phyloP scores from a whole-genome alignment of 371 early-diverging fungal genomes.

The Polyrhizophydium stewartii region DNA sequence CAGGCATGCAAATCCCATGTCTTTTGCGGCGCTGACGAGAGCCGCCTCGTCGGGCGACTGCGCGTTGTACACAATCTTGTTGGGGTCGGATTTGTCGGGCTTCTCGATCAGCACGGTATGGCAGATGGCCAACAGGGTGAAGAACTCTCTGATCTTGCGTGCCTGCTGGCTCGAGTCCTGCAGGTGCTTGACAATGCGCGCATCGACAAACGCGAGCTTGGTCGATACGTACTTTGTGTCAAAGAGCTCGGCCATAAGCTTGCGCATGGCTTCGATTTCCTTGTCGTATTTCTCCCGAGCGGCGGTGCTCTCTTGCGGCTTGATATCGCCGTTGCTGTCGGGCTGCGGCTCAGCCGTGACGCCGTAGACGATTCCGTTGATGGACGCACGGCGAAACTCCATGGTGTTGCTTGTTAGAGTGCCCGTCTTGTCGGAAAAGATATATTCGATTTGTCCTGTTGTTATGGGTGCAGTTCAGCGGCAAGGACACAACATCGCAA shows the following conservation, averaged over 20 bases:
- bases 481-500: too few relatives aligned
- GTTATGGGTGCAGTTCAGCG: too few relatives aligned
- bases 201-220: slow-evolving; percentile 79
- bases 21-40: slow-evolving; percentile 80
- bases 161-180: slow-evolving; percentile 26
- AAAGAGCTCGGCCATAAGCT: slow-evolving; percentile 57
- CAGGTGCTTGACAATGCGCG: slow-evolving; percentile 66
- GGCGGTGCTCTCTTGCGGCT: slow-evolving; percentile 42
- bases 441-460: slow-evolving; percentile 90
- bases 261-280: slow-evolving; percentile 32
- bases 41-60: slow-evolving; percentile 97
- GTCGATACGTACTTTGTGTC: slow-evolving; percentile 66
- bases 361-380: slow-evolving; percentile 79
- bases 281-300: neutral
- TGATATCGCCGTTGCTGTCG: slow-evolving; percentile 41
- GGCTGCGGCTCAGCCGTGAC: slow-evolving; percentile 23
- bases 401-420: slow-evolving; percentile 96
- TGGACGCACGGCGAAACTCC: slow-evolving; percentile 86
- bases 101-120: slow-evolving; percentile 89
- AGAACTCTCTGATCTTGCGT: slow-evolving; percentile 66
- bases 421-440: slow-evolving; percentile 97
- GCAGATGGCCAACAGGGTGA: slow-evolving; percentile 82
- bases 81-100: slow-evolving; percentile 13
- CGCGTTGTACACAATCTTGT: slow-evolving; percentile 66
- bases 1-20: slow-evolving; percentile 83